Percentiles rank a stretch among this genome's conserved stretches.
These are phyloP conservation scores for Phytophthora foliorum DNA, from an alignment of 352 stramenopile species.

Conservation along the genomic window DNA sequence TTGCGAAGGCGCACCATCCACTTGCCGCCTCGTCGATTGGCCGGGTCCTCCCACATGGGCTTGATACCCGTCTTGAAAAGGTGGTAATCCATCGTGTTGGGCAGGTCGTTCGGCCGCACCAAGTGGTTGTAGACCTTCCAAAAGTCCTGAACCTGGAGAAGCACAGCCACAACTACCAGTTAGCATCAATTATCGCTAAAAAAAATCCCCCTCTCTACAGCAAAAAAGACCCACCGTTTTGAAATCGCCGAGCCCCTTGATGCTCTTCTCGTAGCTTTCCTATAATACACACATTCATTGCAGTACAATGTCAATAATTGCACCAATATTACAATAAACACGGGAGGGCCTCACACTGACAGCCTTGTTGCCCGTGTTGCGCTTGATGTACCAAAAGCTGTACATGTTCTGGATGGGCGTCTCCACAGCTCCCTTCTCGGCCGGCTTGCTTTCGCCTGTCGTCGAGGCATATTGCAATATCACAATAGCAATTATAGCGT, in stretches of 20 bases:
- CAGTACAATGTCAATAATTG: conserved; percentile 8
- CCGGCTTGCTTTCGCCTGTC: conserved; percentile 40
- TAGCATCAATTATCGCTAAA: conserved; percentile 3
- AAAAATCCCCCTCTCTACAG: neutral
- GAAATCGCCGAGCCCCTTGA: conserved; percentile 94
- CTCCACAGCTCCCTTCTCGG: conserved; percentile 47
- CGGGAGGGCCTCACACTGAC: conserved; percentile 52
- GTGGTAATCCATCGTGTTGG: conserved; percentile 93
- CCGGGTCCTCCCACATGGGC: conserved; percentile 94
- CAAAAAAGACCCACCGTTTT: conserved; percentile 71
- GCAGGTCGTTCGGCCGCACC: conserved; percentile 91
- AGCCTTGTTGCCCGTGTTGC: conserved; percentile 82
- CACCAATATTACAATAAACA: conserved; percentile 11
- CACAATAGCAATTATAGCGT: conserved; percentile 16
- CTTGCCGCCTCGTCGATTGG: conserved; percentile 93
- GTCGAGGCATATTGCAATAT: conserved; percentile 15
- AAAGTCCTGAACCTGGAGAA: conserved; percentile 89
- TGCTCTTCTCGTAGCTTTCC: conserved; percentile 95
- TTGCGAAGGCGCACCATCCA: conserved; percentile 95
- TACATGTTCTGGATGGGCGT: conserved; percentile 91
- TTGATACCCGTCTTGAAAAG: conserved; percentile 96
- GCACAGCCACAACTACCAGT: neutral
- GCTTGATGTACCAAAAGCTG: conserved; percentile 93
- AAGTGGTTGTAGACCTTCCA: conserved; percentile 96
- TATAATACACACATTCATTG: conserved; percentile 28